Percentiles rank a stretch among this genome's conserved stretches.
These are phyloP conservation scores for Didymella segeticola DNA, from an alignment of 2,329 filamentous ascomycete species.

Conservation along the genomic window DNA sequence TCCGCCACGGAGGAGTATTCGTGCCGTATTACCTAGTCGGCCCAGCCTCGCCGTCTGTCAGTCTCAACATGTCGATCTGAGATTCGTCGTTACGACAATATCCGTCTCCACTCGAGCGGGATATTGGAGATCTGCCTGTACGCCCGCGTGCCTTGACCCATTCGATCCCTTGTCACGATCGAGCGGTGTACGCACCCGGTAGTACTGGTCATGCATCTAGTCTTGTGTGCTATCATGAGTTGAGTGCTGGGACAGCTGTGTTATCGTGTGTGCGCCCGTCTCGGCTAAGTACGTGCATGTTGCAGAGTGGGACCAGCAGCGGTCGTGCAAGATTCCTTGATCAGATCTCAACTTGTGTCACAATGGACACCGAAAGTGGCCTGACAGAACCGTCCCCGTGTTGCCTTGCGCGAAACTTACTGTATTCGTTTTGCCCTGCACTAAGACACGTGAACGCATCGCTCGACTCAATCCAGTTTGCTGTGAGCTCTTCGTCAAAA, in stretches of 20 bases:
- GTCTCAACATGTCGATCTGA: neutral
- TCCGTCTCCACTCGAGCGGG: conserved; percentile 2
- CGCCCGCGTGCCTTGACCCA: conserved; percentile 1
- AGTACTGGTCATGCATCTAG: neutral
- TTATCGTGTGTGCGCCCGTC: conserved; percentile 7
- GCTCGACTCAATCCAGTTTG: neutral
- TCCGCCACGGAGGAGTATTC: neutral
- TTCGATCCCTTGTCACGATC: neutral
- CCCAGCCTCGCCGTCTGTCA: neutral
- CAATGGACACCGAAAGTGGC: conserved; percentile 8
- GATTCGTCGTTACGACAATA: conserved; percentile 15
- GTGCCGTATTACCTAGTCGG: conserved; percentile 1
- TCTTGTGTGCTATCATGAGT: conserved; percentile 2
- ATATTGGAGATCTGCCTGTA: conserved; percentile 7
- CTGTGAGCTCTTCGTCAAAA: neutral
- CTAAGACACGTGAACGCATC: neutral
- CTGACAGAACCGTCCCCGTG: conserved; percentile 11
- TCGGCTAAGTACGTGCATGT: conserved; percentile 5
- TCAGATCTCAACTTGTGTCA: conserved; percentile 8
- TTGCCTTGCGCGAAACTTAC: conserved; percentile 2
- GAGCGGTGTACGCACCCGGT: neutral
- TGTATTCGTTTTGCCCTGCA: conserved; percentile 1
- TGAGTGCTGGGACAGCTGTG: neutral
- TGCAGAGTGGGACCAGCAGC: neutral
- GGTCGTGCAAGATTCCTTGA: conserved; percentile 9